phyloP scores from a whole-genome alignment of 2,329 filamentous ascomycete species.

The Albifimbria verrucaria region DNA sequence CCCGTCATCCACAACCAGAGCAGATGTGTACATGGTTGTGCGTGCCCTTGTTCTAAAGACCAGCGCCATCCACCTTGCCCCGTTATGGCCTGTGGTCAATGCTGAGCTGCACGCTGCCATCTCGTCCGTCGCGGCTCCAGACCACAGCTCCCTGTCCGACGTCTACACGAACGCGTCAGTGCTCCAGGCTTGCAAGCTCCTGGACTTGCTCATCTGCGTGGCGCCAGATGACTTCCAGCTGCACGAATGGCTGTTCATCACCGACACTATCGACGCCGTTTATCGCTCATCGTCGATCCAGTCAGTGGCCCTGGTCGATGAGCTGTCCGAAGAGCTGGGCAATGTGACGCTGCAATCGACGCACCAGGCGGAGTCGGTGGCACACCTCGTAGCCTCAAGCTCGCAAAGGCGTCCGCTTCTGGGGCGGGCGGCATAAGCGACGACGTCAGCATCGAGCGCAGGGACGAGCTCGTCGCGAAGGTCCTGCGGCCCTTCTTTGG shows the following conservation, averaged over 20 bases:
- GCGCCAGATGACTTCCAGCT: slow-evolving; percentile 95
- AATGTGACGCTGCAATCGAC: slow-evolving; percentile 32
- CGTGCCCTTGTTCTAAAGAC: slow-evolving; percentile 78
- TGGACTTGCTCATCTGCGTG: slow-evolving; percentile 82
- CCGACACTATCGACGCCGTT: slow-evolving; percentile 93
- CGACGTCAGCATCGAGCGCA: slow-evolving; percentile 55
- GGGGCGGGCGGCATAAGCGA: slow-evolving; percentile 52
- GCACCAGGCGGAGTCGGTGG: slow-evolving; percentile 30
- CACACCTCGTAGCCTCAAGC: slow-evolving; percentile 31
- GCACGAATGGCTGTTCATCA: slow-evolving; percentile 97
- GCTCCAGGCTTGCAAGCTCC: slow-evolving; percentile 88
- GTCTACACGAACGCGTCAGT: slow-evolving; percentile 74
- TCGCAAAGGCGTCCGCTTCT: slow-evolving; percentile 46
- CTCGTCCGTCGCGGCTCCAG: slow-evolving; percentile 67
- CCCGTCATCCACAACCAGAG: slow-evolving; percentile 82
- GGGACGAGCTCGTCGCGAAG: slow-evolving; percentile 69
- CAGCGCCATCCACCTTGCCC: slow-evolving; percentile 73
- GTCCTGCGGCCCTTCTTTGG: slow-evolving; percentile 86
- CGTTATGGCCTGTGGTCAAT: slow-evolving; percentile 88
- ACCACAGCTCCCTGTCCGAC: slow-evolving; percentile 61
- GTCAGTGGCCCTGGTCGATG: slow-evolving; percentile 76
- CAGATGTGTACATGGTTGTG: slow-evolving; percentile 86
- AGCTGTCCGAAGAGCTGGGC: slow-evolving; percentile 74
- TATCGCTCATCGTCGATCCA: slow-evolving; percentile 71
- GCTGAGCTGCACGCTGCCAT: slow-evolving; percentile 79